Percentiles rank a stretch among this genome's conserved stretches.
Evolutionary conservation across 495 filamentous ascomycete species (phyloP).

Genomic region (Cercophora sp.): DNA sequence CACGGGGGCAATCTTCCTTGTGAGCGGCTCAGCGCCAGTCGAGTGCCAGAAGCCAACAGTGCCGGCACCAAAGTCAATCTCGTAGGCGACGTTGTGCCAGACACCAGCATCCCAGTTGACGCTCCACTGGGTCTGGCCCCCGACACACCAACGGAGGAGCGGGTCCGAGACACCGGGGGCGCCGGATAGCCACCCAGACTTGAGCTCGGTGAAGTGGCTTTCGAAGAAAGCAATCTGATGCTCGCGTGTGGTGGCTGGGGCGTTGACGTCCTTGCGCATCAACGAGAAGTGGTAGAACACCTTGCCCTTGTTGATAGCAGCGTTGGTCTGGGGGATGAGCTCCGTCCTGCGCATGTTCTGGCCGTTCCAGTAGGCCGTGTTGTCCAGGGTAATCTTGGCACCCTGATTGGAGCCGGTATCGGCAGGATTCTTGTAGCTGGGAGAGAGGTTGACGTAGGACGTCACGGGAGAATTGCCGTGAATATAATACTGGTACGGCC

Average conservation of each 20-base stretch:
- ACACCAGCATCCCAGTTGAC: conserved; percentile 49
- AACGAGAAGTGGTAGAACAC: conserved; percentile 71
- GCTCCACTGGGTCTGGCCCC: conserved; percentile 41
- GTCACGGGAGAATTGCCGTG: conserved; percentile 53
- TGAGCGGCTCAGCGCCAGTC: conserved; percentile 53
- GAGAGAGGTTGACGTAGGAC: conserved; percentile 54
- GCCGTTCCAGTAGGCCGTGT: conserved; percentile 57
- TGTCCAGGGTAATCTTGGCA: conserved; percentile 65
- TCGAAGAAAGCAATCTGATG: conserved; percentile 77
- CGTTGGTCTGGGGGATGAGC: conserved; percentile 66
- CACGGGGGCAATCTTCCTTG: conserved; percentile 52
- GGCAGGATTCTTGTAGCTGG: conserved; percentile 62
- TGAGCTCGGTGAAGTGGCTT: conserved; percentile 73
- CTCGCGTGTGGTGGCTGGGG: conserved; percentile 58
- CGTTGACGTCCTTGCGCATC: conserved; percentile 54
- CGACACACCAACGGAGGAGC: conserved; percentile 40
- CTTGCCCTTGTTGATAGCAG: conserved; percentile 57
- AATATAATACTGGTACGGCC: conserved; percentile 72
- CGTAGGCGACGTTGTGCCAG: conserved; percentile 77
- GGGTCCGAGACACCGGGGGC: conserved; percentile 50
- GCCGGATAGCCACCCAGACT: conserved; percentile 62
- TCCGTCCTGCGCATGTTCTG: conserved; percentile 55
- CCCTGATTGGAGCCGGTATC: conserved; percentile 59
- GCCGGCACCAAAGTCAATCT: conserved; percentile 58
- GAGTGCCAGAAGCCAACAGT: conserved; percentile 69